Percentiles rank a stretch among this genome's conserved stretches.
Conservation (phyloP, 2,329 filamentous ascomycete genomes). For the Hyphodiscus sp. region DNA sequence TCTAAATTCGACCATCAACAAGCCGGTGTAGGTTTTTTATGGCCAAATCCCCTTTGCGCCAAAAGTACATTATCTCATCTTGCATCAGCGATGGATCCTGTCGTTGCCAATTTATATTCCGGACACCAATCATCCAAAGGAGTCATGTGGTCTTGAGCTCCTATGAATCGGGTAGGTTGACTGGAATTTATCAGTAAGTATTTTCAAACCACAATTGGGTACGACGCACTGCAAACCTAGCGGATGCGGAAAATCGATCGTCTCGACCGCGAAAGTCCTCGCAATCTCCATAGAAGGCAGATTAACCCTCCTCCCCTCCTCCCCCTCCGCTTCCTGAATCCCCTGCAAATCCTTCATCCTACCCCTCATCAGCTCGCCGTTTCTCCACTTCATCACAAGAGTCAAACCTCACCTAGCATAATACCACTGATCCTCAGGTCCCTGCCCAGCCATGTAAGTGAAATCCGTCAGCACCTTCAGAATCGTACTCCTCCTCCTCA, state of each 20-base stretch:
- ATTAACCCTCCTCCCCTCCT: conserved; percentile 9
- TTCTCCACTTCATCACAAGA: neutral
- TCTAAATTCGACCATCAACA: too few relatives aligned
- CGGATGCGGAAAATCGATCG: conserved; percentile 22
- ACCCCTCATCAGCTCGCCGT: too few relatives aligned
- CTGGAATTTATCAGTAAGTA: neutral
- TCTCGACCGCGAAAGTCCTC: conserved; percentile 25
- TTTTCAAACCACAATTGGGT: neutral
- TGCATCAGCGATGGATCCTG: neutral
- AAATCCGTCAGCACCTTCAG: conserved; percentile 22
- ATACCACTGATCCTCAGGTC: conserved; percentile 27
- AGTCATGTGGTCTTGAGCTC: conserved; percentile 7
- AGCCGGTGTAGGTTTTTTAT: too few relatives aligned
- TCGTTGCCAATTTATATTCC: conserved; percentile 20
- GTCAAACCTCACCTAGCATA: conserved; percentile 12
- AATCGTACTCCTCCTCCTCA: conserved; percentile 20
- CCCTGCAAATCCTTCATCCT: too few relatives aligned
- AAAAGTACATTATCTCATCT: too few relatives aligned
- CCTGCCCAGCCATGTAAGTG: conserved; percentile 6
- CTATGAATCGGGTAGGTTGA: conserved; percentile 20
- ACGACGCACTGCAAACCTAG: conserved; percentile 26
- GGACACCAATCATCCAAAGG: conserved; percentile 23
- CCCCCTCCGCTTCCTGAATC: neutral
- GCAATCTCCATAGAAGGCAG: conserved; percentile 24
- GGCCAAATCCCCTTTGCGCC: too few relatives aligned